These are phyloP conservation scores for Microsporum canis DNA, from an alignment of 2,329 filamentous ascomycete genomes.

Conservation along the genomic window DNA sequence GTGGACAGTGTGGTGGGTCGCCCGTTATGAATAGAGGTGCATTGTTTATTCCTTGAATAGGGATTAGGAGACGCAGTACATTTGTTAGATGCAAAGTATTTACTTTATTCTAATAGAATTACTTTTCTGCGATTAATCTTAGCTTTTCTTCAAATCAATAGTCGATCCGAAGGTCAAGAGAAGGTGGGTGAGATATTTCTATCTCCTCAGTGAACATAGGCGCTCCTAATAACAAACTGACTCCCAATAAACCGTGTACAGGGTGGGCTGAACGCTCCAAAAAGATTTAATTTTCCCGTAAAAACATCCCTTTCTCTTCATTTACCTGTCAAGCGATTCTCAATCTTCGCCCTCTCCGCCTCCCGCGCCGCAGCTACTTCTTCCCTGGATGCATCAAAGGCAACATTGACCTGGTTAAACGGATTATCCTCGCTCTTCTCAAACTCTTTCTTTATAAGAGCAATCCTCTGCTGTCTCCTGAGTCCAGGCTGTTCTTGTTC, in stretches of 20 bases:
- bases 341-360: slow-evolving; percentile 61
- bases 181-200: too few species aligned
- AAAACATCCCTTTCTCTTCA: not conserved
- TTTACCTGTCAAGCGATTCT: slow-evolving; percentile 47
- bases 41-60: not conserved
- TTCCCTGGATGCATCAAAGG: slow-evolving; percentile 66
- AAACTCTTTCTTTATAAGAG: slow-evolving; percentile 81
- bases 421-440: slow-evolving; percentile 91
- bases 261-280: not conserved
- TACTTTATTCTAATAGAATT: not conserved
- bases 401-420: slow-evolving; percentile 70
- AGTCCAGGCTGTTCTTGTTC: slow-evolving; percentile 70
- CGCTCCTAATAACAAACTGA: not conserved
- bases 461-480: slow-evolving; percentile 71
- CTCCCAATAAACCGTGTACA: not conserved
- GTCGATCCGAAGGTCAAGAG: too few species aligned
- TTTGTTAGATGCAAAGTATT: not conserved
- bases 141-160: not conserved
- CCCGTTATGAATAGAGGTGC: not conserved
- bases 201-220: too few species aligned
- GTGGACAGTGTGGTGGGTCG: not conserved
- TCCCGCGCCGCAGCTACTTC: slow-evolving; percentile 58
- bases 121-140: not conserved
- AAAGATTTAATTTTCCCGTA: not conserved
- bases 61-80: not conserved